Evolutionary conservation across 768 basidiomycete genomes (phyloP).

Genomic region (Mycena kentingensis): DNA sequence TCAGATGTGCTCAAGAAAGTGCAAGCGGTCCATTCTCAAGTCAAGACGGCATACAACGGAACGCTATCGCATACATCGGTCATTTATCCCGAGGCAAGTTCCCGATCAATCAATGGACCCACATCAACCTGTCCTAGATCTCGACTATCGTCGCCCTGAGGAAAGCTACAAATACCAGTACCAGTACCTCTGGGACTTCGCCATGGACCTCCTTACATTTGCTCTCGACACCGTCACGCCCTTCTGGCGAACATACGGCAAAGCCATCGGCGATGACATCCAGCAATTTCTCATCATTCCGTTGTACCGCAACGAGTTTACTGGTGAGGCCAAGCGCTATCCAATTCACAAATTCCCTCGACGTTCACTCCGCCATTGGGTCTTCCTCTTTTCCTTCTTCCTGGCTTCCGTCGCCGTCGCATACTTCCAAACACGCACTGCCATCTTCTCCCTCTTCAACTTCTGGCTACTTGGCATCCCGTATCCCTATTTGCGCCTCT

Average conservation of each 20-base stretch:
- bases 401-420: slow-evolving; percentile 48
- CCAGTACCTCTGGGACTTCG: slow-evolving; percentile 80
- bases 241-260: slow-evolving; percentile 81
- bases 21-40: slow-evolving; percentile 52
- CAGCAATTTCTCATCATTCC: slow-evolving; percentile 82
- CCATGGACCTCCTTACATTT: slow-evolving; percentile 75
- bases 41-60: slow-evolving; percentile 67
- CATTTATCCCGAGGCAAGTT: slow-evolving; percentile 72
- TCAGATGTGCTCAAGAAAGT: slow-evolving; percentile 51
- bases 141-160: slow-evolving; percentile 71
- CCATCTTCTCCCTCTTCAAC: slow-evolving; percentile 53
- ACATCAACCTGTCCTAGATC: slow-evolving; percentile 43
- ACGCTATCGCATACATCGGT: slow-evolving; percentile 70
- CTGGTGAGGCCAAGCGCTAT: slow-evolving; percentile 73
- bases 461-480: slow-evolving; percentile 60
- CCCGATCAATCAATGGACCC: slow-evolving; percentile 1
- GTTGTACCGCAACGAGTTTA: slow-evolving; percentile 82
- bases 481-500: slow-evolving; percentile 64
- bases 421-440: slow-evolving; percentile 59
- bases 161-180: slow-evolving; percentile 81
- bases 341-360: slow-evolving; percentile 56
- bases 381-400: slow-evolving; percentile 57
- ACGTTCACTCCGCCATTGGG: slow-evolving; percentile 71
- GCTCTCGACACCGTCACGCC: slow-evolving; percentile 76
- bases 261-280: slow-evolving; percentile 77